Evolutionary conservation across 345 rosid species (phyloP), one percentile per base, ranked within the genome.

Genomic region (Populus ilicifolia): DNA sequence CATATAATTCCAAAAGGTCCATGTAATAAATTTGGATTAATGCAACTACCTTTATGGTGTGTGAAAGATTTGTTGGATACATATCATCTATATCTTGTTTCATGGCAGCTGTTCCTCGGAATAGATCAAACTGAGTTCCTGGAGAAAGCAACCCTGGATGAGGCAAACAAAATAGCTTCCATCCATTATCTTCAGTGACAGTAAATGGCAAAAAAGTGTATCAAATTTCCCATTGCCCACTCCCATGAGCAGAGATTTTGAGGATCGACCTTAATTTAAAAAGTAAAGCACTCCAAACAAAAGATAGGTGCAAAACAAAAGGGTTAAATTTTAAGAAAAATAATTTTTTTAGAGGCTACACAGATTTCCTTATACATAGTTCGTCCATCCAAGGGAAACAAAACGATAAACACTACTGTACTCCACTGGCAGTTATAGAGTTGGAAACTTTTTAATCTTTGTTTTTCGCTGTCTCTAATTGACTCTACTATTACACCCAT

Each of bases 21-120:
- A 43, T 35, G 18, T 30, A 63, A 43, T 23, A 25, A 18, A 56
- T 8, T 27, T 21, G 64, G 18, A 71, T 66, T 29, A 17, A 52
- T 54, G 61, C 41, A 70, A 79, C 75, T 67, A 91, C 99, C 91
- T 90, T 96, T 54, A 94, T 92, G 72, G 94, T 94, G 85, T 96
- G 99, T 46, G 88, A 77, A 80, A 93, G 90, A 69, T 87, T 82
- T 63, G 95, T 92, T 64, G 99, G 98, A 78, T 91, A 89, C 84
- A 91, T 91, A 77, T 94, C 98, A 56, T 96, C 99, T 38, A 93
- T 91, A 83, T 96, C 99, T 83, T 96, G 97, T 84, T 92, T 94
- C 99, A 96, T 96, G 67, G 99, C 99, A 83, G 99, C 94, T 59
- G 99, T 93, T 79, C 99, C 99, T 82, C 99, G 88, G 81, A 96